Evolutionary conservation across 495 filamentous ascomycete genomes (phyloP).

Genomic region (Chaetomium fimeti): DNA sequence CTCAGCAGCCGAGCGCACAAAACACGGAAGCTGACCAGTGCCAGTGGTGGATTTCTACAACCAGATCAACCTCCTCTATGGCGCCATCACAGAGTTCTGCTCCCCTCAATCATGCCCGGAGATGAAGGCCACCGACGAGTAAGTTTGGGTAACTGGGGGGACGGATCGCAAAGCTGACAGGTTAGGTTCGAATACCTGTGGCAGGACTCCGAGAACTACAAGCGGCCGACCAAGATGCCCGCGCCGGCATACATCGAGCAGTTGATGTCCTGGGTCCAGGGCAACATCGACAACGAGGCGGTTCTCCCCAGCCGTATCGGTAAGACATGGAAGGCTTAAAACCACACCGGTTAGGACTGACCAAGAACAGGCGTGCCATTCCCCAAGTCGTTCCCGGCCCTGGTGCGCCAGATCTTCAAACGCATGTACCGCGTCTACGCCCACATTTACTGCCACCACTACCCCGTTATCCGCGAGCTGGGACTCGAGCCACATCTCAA

Average conservation of each 20-base stretch:
- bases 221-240: conserved; percentile 95
- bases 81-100: conserved; percentile 98
- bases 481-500: conserved; percentile 97
- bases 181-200: conserved; percentile 93
- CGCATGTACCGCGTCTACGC: conserved; percentile 97
- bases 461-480: conserved; percentile 91
- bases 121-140: conserved; percentile 99
- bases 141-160: conserved; percentile 32
- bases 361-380: conserved; percentile 75
- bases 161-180: conserved; percentile 16
- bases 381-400: conserved; percentile 83
- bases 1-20: neutral
- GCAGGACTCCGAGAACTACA: conserved; percentile 92
- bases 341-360: neutral
- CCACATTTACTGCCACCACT: conserved; percentile 99
- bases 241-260: conserved; percentile 97
- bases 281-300: conserved; percentile 91
- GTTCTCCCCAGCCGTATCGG: conserved; percentile 92
- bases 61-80: conserved; percentile 98
- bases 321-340: conserved; percentile 36
- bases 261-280: conserved; percentile 93
- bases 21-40: conserved; percentile 16
- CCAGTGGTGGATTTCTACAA: conserved; percentile 99
- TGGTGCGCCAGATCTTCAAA: conserved; percentile 94
- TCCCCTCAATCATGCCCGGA: conserved; percentile 94